A percentile compares a stretch with the other conserved stretches of the same genome.
These are phyloP conservation scores for Hypsizygus marmoreus DNA, from an alignment of 768 basidiomycete species.

Conservation along the genomic window DNA sequence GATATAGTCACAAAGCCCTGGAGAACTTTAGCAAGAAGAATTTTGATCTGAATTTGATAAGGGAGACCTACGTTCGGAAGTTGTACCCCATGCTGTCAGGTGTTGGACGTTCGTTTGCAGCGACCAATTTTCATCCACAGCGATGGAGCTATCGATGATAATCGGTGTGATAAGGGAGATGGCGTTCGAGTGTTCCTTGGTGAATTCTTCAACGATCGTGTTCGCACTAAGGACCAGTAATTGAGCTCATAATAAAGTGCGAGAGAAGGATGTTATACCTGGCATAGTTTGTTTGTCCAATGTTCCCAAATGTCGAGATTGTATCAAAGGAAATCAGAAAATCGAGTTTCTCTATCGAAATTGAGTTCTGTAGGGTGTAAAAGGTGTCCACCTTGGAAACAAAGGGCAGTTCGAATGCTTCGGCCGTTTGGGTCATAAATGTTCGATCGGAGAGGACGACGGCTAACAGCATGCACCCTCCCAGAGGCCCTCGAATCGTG, in stretches of 20 bases:
- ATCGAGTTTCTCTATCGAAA: slow-evolving; percentile 30
- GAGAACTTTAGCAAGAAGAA: too few relatives aligned
- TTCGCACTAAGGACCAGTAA: slow-evolving; percentile 30
- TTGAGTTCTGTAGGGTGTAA: slow-evolving; percentile 22
- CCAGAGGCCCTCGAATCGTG: slow-evolving; percentile 23
- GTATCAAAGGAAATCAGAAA: slow-evolving; percentile 38
- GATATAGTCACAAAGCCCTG: slow-evolving; percentile 31
- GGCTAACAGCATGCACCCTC: slow-evolving; percentile 34
- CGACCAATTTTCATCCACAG: neutral
- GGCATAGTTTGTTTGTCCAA: slow-evolving; percentile 41
- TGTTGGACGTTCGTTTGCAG: too few relatives aligned
- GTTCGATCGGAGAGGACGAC: slow-evolving; percentile 31
- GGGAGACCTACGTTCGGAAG: too few relatives aligned
- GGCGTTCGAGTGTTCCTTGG: slow-evolving; percentile 26
- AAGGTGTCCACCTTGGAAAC: slow-evolving; percentile 30
- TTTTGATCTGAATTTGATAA: too few relatives aligned
- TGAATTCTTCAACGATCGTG: slow-evolving; percentile 29
- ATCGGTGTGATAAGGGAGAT: slow-evolving; percentile 34
- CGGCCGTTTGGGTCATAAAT: slow-evolving; percentile 30
- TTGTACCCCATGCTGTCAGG: too few relatives aligned
- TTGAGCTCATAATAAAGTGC: neutral
- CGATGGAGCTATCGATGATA: slow-evolving; percentile 24
- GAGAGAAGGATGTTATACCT: slow-evolving; percentile 19
- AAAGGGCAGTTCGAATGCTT: slow-evolving; percentile 29
- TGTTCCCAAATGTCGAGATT: slow-evolving; percentile 32